A percentile compares a stretch with the other conserved stretches of the same genome.
These are phyloP conservation scores for Wickerhamiella shivajii DNA, from an alignment of 805 yeast genomes.

Conservation along the genomic window DNA sequence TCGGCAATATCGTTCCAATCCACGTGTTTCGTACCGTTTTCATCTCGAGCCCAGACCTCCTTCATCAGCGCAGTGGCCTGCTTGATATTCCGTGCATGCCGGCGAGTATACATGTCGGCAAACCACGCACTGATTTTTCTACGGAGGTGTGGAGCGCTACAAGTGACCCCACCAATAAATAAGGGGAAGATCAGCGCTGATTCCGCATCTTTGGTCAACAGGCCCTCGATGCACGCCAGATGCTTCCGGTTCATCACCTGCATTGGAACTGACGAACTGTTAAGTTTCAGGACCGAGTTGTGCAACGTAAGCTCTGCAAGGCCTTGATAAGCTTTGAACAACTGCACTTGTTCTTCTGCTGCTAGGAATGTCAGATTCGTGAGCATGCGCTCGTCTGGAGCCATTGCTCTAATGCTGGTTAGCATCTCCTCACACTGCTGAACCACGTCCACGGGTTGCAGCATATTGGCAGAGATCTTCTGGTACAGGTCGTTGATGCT, in stretches of 20 bases:
- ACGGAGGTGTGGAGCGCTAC: conserved; percentile 39
- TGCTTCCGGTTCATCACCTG: conserved; percentile 44
- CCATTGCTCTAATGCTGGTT: conserved; percentile 32
- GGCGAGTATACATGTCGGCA: conserved; percentile 42
- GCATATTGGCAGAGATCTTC: conserved; percentile 23
- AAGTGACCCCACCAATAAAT: conserved; percentile 62
- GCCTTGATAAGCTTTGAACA: conserved; percentile 58
- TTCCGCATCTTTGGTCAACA: conserved; percentile 40
- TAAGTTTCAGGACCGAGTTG: conserved; percentile 46
- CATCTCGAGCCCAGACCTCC: conserved; percentile 31
- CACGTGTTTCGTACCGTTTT: conserved; percentile 41
- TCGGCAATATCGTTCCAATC: conserved; percentile 63
- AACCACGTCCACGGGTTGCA: conserved; percentile 11
- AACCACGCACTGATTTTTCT: conserved; percentile 37
- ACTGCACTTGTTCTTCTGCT: conserved; percentile 47
- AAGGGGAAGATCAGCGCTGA: conserved; percentile 63
- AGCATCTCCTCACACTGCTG: conserved; percentile 29
- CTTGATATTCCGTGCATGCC: conserved; percentile 49
- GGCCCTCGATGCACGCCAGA: conserved; percentile 40
- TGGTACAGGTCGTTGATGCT: conserved; percentile 49
- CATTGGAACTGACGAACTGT: conserved; percentile 48
- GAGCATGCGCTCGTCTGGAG: conserved; percentile 40
- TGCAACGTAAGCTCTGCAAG: conserved; percentile 53
- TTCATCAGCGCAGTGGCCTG: conserved; percentile 29
- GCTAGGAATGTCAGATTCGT: conserved; percentile 31